Conservation (phyloP, 2,329 filamentous ascomycete genomes). For the Diaporthe longicolla region DNA sequence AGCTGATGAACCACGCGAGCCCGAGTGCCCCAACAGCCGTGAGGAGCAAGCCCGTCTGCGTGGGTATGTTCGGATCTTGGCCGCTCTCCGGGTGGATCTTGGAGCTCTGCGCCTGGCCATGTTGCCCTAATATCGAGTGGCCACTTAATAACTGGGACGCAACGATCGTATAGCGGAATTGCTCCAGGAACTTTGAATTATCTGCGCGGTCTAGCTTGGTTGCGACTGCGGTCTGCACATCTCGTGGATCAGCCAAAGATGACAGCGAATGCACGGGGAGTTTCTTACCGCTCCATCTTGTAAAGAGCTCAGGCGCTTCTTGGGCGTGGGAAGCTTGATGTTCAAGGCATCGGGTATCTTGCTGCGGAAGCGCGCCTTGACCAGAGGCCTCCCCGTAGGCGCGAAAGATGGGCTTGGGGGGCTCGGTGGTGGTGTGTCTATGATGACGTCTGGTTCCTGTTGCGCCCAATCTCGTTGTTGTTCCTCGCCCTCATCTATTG, state of each 20-base stretch:
- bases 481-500: constrained; percentile 66
- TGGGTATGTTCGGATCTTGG: constrained; percentile 50
- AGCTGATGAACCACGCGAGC: constrained; percentile 80
- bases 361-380: constrained; percentile 67
- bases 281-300: constrained; percentile 56
- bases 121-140: constrained; percentile 67
- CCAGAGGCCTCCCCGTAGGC: constrained; percentile 68
- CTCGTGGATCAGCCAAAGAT: constrained; percentile 27
- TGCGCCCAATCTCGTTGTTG: constrained; percentile 63
- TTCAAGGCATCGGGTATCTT: constrained; percentile 61
- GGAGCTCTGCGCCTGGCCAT: constrained; percentile 44
- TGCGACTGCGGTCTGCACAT: constrained; percentile 74
- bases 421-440: constrained; percentile 61
- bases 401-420: constrained; percentile 67
- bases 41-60: constrained; percentile 62
- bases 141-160: constrained; percentile 90
- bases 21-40: constrained; percentile 76
- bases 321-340: constrained; percentile 59
- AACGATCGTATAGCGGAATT: constrained; percentile 93
- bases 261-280: constrained; percentile 1
- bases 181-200: constrained; percentile 88
- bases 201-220: constrained; percentile 82
- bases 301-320: constrained; percentile 41
- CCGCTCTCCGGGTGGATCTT: constrained; percentile 26
- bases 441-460: constrained; percentile 54